A percentile compares a stretch with the other conserved stretches of the same genome.
Evolutionary conservation across 192 early-diverging fungal genomes (phyloP).

Genomic region (Rhizoclosmatium globosum): DNA sequence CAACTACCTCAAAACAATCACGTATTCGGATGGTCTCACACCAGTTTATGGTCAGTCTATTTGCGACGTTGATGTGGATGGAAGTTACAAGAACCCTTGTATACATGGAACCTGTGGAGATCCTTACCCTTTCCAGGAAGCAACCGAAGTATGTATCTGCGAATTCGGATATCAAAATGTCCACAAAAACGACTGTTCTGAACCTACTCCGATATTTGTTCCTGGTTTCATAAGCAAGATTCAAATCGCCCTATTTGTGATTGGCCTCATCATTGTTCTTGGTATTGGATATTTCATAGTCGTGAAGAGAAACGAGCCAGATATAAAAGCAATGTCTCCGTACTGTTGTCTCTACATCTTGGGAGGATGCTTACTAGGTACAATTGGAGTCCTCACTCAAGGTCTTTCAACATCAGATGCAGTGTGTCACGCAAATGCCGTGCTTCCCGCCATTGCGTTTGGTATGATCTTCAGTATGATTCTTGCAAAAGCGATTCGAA

Average conservation of each 20-base stretch:
- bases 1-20: neutral
- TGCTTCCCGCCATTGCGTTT: conserved; percentile 3
- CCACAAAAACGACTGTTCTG: neutral
- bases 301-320: neutral
- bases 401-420: neutral
- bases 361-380: neutral
- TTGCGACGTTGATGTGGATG: neutral
- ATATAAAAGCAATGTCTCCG: neutral
- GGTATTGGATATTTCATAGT: neutral
- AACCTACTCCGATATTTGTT: neutral
- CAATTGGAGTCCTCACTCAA: neutral
- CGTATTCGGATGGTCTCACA: neutral
- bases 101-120: neutral
- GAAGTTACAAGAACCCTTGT: neutral
- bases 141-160: neutral
- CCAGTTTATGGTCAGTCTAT: neutral
- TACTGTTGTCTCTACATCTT: neutral
- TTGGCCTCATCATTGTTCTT: neutral
- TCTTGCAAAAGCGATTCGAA: conserved; percentile 19
- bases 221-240: neutral
- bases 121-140: neutral
- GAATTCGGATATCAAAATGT: neutral
- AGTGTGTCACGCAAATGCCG: neutral
- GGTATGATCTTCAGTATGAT: conserved; percentile 20
- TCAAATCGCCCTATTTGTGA: neutral